Percentiles rank a stretch among this genome's conserved stretches.
Evolutionary conservation across 208 protist genomes (phyloP).

Genomic region (Crithidia bombi): DNA sequence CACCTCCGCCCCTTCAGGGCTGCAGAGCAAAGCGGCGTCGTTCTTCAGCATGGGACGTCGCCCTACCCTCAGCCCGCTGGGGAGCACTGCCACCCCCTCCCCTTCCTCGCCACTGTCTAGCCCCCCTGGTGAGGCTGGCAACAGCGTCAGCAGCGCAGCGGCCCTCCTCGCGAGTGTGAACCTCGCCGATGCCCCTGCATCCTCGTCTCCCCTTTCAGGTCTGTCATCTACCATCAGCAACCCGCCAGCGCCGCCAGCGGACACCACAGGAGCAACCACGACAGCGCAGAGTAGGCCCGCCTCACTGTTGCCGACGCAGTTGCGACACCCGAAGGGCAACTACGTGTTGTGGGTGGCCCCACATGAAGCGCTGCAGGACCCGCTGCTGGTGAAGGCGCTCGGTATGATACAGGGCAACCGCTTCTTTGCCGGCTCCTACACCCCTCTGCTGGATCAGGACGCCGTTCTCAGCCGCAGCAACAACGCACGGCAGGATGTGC

Average conservation of each 20-base stretch:
- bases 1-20: conserved; percentile 3
- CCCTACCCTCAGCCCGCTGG: conserved; percentile 5
- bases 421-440: conserved; percentile 45
- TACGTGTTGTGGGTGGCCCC: conserved; percentile 36
- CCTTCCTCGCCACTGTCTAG: not conserved
- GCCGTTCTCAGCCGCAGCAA: conserved; percentile 32
- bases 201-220: not conserved
- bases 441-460: conserved; percentile 22
- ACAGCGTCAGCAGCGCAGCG: conserved; percentile 37
- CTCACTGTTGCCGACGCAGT: conserved; percentile 7
- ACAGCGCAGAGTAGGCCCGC: not conserved
- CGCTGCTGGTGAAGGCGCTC: conserved; percentile 36
- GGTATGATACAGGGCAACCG: conserved; percentile 48
- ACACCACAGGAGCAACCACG: not conserved
- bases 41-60: conserved; percentile 56
- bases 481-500: conserved; percentile 47
- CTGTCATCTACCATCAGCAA: not conserved
- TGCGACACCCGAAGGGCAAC: conserved; percentile 24
- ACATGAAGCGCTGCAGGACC: conserved; percentile 35
- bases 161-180: conserved; percentile 40
- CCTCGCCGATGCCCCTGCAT: not conserved
- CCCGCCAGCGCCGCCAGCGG: not conserved
- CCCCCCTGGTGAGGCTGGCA: not conserved
- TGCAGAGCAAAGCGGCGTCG: conserved; percentile 48
- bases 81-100: too few relatives aligned